Evolutionary conservation across 441 rosid genomes (phyloP).

Genomic region (Adansonia grandidieri): DNA sequence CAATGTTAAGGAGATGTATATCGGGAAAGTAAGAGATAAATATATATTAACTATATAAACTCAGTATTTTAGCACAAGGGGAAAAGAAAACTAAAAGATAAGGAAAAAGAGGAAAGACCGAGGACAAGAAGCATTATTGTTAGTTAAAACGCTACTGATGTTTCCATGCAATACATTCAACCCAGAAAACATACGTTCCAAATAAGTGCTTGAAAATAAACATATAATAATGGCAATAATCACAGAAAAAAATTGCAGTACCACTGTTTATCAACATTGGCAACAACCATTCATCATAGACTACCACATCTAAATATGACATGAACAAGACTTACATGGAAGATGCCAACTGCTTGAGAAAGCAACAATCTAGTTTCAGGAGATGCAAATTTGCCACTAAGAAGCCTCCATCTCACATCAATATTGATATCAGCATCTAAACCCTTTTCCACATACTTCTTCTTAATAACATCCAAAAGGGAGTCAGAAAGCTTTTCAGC

Average conservation of each 20-base stretch:
- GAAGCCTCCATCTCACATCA: constrained; percentile 71
- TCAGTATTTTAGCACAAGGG: neutral
- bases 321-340: constrained; percentile 53
- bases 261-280: neutral
- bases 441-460: constrained; percentile 52
- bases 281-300: neutral
- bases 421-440: constrained; percentile 35
- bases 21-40: constrained; percentile 9
- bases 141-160: neutral
- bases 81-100: neutral
- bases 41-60: neutral
- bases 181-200: neutral
- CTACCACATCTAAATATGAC: constrained; percentile 1
- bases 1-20: neutral
- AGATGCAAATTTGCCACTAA: constrained; percentile 58
- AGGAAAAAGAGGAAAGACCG: neutral
- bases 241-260: neutral
- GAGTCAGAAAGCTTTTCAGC: constrained; percentile 62
- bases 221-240: neutral
- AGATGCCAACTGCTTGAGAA: constrained; percentile 68
- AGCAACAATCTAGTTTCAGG: constrained; percentile 59
- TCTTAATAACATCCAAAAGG: constrained; percentile 47
- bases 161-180: constrained; percentile 4
- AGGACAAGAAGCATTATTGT: neutral
- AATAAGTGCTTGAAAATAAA: neutral